These are phyloP conservation scores for Viola pubescens DNA, from an alignment of 441 rosid species.

Conservation along the genomic window DNA sequence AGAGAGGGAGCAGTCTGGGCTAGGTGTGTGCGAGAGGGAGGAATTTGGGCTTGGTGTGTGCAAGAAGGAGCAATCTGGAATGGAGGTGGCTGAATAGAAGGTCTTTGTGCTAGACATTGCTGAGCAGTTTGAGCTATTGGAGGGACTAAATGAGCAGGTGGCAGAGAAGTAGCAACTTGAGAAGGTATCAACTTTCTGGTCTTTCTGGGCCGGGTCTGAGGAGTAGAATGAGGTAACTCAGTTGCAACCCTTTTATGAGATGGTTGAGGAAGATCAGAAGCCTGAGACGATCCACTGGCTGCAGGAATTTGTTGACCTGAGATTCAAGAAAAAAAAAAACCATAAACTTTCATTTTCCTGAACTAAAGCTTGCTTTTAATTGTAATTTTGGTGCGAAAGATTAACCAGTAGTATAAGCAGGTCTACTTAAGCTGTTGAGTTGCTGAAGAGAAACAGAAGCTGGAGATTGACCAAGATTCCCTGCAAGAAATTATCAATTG, in stretches of 20 bases:
- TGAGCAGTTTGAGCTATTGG: not conserved
- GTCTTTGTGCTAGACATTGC: not conserved
- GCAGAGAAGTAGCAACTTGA: not conserved
- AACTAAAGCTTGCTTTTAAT: not conserved
- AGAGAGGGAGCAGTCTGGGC: not conserved
- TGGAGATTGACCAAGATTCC: constrained; percentile 16
- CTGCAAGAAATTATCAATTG: constrained; percentile 12
- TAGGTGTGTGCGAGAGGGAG: not conserved
- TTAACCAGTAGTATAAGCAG: constrained; percentile 15
- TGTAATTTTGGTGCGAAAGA: not conserved
- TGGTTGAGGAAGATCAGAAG: constrained; percentile 10
- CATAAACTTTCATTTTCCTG: not conserved
- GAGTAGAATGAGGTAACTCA: constrained; percentile 3
- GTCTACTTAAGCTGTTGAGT: constrained; percentile 1
- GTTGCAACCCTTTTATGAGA: constrained; percentile 19
- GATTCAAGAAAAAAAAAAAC: constrained; percentile 4
- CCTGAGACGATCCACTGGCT: constrained; percentile 10
- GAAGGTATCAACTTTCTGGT: not conserved
- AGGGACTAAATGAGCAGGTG: not conserved
- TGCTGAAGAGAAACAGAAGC: constrained; percentile 12
- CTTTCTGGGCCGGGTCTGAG: not conserved
- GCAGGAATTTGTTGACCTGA: constrained; percentile 19
- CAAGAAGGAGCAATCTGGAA: not conserved
- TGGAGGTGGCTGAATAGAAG: not conserved
- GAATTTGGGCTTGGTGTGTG: not conserved